phyloP scores from a whole-genome alignment of 2,329 filamentous ascomycete species.

The Grosmannia huntii region DNA sequence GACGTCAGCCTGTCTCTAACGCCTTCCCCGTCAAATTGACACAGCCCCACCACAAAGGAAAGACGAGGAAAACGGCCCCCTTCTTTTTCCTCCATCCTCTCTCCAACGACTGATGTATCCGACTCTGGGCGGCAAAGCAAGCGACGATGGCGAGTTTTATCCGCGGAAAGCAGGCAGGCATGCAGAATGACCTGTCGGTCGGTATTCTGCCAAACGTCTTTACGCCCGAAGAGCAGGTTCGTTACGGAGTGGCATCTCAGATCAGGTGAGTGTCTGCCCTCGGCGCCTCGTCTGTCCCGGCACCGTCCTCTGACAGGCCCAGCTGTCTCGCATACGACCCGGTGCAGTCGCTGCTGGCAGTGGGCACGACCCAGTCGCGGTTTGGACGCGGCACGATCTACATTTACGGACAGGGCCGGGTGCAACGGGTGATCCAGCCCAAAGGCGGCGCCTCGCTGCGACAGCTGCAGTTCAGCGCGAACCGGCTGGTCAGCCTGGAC shows the following conservation, averaged over 20 bases:
- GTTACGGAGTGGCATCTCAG: slow-evolving; percentile 72
- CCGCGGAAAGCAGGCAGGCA: slow-evolving; percentile 82
- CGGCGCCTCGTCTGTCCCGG: slow-evolving; percentile 21
- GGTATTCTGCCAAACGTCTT: slow-evolving; percentile 70
- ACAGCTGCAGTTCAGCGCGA: slow-evolving; percentile 70
- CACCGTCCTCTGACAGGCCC: slow-evolving; percentile 12
- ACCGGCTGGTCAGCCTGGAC: slow-evolving; percentile 76
- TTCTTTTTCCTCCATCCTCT: neutral
- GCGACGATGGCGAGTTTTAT: slow-evolving; percentile 72
- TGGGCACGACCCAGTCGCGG: slow-evolving; percentile 78
- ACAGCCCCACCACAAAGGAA: neutral
- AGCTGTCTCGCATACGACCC: slow-evolving; percentile 85
- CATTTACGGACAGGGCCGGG: slow-evolving; percentile 69
- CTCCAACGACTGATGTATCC: neutral
- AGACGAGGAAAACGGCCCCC: neutral
- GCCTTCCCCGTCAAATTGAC: neutral
- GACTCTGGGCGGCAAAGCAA: neutral
- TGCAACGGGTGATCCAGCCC: slow-evolving; percentile 62
- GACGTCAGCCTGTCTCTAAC: neutral
- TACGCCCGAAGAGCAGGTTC: slow-evolving; percentile 67
- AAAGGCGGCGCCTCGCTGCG: slow-evolving; percentile 62
- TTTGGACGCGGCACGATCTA: slow-evolving; percentile 83
- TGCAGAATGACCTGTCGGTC: slow-evolving; percentile 80
- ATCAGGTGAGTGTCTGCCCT: slow-evolving; percentile 35
- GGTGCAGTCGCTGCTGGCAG: slow-evolving; percentile 80